Base-by-base conservation (phyloP, 352 stramenopile genomes). In the Phytophthora sp. region DNA sequence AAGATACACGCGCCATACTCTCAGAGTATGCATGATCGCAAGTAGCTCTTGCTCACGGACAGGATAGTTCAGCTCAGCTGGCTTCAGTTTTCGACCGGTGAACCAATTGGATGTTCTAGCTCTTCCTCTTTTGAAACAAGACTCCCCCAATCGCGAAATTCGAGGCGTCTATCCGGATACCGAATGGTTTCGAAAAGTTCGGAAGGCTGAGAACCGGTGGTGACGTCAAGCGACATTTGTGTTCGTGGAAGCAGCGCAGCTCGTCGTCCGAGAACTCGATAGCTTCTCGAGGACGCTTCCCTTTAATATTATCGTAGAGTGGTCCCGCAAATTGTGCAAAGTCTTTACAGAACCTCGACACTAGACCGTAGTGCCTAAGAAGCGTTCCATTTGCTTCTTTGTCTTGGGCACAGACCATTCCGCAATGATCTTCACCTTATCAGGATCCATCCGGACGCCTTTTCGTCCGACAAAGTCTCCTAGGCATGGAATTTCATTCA, bases 381-480 rank as follows among this genome's bases (percentile, higher is more conserved):
- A 44, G 18, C 46, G 35, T 31, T 64, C 35, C 7, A 49, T 56
- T n/a, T 36, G 45, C 26, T 53, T 53, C 20, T 63, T 54, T 0
- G 55, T 55, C 20, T 21, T 47, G 0, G 30, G 42, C 2, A 49
- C 15, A 2, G 56, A 31, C 45, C 20, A 63, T 39, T 50, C 30
- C 6, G 1, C 1, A 33, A 63, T 63, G 12, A 56, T 50, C 16
- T 56, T 49, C 1, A 59, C 27, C 16, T 64, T 51, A 16, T 57
- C 46, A 11, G 26, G 35, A 16, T 57, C 57, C 45, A 57, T 64
- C 2, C 31, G 24, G 6, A 51, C 45, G 23, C 35, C 45, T 1
- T 57, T 57, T 2, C 44, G 21, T 12, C 57, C 45, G 24, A 57
- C 44, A 29, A 57, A 64, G 24, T 64, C 56, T 18, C 56, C 44